phyloP scores from a whole-genome alignment of 2,329 filamentous ascomycete species.

The Grosmannia clavigera region DNA sequence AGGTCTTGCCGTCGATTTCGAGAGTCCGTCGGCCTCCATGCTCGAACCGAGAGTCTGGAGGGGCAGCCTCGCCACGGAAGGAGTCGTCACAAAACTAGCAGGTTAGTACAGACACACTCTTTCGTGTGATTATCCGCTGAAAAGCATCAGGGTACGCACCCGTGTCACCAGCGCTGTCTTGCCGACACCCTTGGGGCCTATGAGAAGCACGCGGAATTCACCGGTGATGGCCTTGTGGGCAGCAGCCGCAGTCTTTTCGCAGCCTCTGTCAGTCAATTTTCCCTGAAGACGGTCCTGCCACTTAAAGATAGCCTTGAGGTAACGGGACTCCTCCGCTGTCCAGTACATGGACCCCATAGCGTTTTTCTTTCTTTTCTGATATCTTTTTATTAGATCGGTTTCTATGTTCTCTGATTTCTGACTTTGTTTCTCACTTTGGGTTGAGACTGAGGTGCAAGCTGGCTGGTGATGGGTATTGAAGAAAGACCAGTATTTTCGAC shows the following conservation, averaged over 20 bases:
- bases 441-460: too few relatives aligned
- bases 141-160: constrained; percentile 13
- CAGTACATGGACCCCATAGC: constrained; percentile 21
- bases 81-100: constrained; percentile 21
- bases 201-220: constrained; percentile 26
- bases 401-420: too few relatives aligned
- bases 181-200: constrained; percentile 26
- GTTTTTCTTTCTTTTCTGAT: background rate
- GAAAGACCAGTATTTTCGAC: too few relatives aligned
- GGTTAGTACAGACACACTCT: background rate
- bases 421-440: too few relatives aligned
- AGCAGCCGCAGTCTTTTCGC: background rate
- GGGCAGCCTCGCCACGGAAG: constrained; percentile 9
- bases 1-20: constrained; percentile 18
- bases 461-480: too few relatives aligned
- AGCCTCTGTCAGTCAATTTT: constrained; percentile 11
- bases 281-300: constrained; percentile 22
- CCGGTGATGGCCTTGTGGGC: constrained; percentile 1
- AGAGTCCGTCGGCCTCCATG: constrained; percentile 22
- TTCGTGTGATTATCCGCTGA: too few relatives aligned
- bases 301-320: constrained; percentile 25
- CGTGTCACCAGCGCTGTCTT: constrained; percentile 28
- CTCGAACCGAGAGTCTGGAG: constrained; percentile 15
- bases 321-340: constrained; percentile 27
- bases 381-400: too few relatives aligned